Base-by-base conservation (phyloP, 164 flowering plant species). In the Stephania cephalantha region DNA sequence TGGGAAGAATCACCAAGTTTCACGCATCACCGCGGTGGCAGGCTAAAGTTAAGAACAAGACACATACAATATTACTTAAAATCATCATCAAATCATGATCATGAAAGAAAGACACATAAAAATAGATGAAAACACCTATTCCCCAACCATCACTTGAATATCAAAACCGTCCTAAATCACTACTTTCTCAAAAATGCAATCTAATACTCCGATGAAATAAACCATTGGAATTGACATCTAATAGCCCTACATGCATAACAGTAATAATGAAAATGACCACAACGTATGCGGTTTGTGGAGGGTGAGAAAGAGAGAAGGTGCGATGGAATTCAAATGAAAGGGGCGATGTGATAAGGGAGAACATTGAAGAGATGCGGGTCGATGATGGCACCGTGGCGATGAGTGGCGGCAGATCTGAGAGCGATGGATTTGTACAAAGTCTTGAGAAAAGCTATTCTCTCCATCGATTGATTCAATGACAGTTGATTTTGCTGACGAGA, bases 381-480 rank as follows among this genome's bases (percentile, higher is more conserved):
- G n/a, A 9, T 52, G 13, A 30, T 67, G 25, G 25, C 11, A 12
- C 69, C 61, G 67, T 65, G 65, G 6, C 53, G 68, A 35, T 35
- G 42, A 35, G 42, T 4, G 42, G 42, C 42, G 10, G 61, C 61
- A 72, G 85, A 85, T 85, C 85, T 77, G 46, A 73, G 70, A 35
- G 31, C 53, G 22, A 78, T 71, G 35, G 83, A 77, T 35, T 88
- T 85, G 78, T 71, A 75, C 7, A 87, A 45, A 10, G 88, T 85
- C 83, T 89, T 81, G 70, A 87, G 46, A 22, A 58, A 20, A 69
- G 63, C 45, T 76, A 79, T 29, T 83, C 77, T 86, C 84, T 80
- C 84, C 82, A 75, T 75, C 31, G 70, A 52, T 46, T 31, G 29
- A 35, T 35, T 35, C 64, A 2, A 3, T 6, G 20, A 58, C 22